Conservation (phyloP, 495 filamentous ascomycete species). For the Penicillium samsonianum region DNA sequence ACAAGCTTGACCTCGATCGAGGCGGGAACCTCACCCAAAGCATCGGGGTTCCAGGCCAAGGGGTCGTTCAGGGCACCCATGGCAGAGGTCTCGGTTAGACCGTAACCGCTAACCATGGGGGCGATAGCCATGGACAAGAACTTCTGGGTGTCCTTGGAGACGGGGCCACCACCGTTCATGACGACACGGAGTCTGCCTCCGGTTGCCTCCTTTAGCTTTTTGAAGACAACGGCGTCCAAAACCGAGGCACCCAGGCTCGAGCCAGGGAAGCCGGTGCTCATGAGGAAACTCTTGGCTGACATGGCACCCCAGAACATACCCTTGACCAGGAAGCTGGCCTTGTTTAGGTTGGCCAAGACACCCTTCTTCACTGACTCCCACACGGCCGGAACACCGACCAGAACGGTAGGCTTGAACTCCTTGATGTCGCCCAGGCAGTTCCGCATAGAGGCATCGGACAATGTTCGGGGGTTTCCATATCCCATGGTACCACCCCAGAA, state of each 20-base stretch:
- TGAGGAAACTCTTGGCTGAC: slow-evolving; percentile 76
- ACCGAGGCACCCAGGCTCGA: slow-evolving; percentile 58
- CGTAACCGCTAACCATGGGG: slow-evolving; percentile 92
- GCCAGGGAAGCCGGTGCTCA: slow-evolving; percentile 76
- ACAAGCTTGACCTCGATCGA: slow-evolving; percentile 91
- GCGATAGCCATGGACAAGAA: slow-evolving; percentile 88
- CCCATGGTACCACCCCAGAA: slow-evolving; percentile 98
- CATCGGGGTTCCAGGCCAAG: slow-evolving; percentile 79
- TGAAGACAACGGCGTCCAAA: slow-evolving; percentile 79
- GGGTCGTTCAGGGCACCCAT: slow-evolving; percentile 94
- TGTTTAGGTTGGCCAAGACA: slow-evolving; percentile 82
- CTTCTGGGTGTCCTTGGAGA: slow-evolving; percentile 81
- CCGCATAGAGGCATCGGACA: slow-evolving; percentile 85
- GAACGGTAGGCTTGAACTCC: slow-evolving; percentile 86
- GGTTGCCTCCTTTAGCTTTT: slow-evolving; percentile 89
- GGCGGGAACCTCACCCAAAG: slow-evolving; percentile 79
- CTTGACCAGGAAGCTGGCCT: slow-evolving; percentile 68
- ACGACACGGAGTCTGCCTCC: slow-evolving; percentile 77
- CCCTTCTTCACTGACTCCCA: slow-evolving; percentile 99
- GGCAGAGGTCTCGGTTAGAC: slow-evolving; percentile 90
- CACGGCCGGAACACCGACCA: slow-evolving; percentile 94
- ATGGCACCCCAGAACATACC: slow-evolving; percentile 93
- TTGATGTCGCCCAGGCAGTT: slow-evolving; percentile 96
- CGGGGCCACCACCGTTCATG: slow-evolving; percentile 85
- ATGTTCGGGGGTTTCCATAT: slow-evolving; percentile 90